Percentiles rank a stretch among this genome's conserved stretches.
phyloP scores from a whole-genome alignment of 352 stramenopile genomes.

The Phytopythium cucurbitacearum region DNA sequence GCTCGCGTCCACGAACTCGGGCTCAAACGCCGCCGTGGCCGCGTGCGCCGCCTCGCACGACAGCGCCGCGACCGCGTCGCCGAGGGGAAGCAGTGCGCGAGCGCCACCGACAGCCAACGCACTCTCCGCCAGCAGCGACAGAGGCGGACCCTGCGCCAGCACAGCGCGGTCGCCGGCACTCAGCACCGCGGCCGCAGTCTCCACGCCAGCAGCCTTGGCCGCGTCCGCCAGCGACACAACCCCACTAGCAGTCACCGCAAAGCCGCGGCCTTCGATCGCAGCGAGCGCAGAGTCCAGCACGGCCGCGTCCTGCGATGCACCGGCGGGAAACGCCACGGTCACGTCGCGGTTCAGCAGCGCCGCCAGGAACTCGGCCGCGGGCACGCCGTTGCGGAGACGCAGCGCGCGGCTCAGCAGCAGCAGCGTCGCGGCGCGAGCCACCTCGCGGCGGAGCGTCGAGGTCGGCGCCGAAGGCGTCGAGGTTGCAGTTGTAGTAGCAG shows the following conservation, averaged over 20 bases:
- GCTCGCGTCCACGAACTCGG: constrained; percentile 74
- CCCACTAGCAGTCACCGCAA: neutral
- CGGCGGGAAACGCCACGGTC: constrained; percentile 18
- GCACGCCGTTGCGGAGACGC: constrained; percentile 25
- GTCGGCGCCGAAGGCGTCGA: constrained; percentile 9
- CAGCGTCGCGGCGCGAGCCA: constrained; percentile 30
- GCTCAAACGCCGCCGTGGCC: constrained; percentile 72
- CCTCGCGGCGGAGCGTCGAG: constrained; percentile 7
- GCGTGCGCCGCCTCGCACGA: constrained; percentile 75
- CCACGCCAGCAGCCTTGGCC: constrained; percentile 20
- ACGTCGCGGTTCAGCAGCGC: constrained; percentile 60
- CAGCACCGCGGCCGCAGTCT: constrained; percentile 31
- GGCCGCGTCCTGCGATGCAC: constrained; percentile 15
- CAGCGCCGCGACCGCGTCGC: constrained; percentile 75
- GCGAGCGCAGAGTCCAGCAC: constrained; percentile 16
- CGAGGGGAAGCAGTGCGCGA: constrained; percentile 54
- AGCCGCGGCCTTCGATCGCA: constrained; percentile 21
- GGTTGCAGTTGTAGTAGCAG: constrained; percentile 8
- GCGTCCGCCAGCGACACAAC: constrained; percentile 10
- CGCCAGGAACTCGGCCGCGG: constrained; percentile 42
- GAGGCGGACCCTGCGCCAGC: constrained; percentile 25
- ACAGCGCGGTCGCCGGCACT: constrained; percentile 28
- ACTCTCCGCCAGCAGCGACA: constrained; percentile 47
- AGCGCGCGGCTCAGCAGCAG: constrained; percentile 42
- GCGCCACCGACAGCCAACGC: constrained; percentile 55